Percentiles rank a stretch among this genome's conserved stretches.
These are phyloP conservation scores for Helotiales sp. DNA, from an alignment of 2,329 filamentous ascomycete genomes.

Conservation along the genomic window DNA sequence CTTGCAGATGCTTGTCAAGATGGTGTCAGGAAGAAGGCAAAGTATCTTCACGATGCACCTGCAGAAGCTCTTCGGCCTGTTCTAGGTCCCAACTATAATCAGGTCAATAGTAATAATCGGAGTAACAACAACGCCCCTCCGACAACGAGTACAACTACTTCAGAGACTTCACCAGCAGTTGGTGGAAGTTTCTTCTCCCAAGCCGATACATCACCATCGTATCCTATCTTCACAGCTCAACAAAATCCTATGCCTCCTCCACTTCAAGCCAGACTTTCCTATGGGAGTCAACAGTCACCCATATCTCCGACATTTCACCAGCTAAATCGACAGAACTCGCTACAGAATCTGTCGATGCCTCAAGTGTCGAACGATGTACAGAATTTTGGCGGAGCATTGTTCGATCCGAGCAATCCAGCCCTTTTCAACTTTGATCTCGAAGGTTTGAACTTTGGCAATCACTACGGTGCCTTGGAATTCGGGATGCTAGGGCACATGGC, in stretches of 20 bases:
- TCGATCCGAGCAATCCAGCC: conserved; percentile 89
- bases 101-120: conserved; percentile 46
- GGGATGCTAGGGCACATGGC: conserved; percentile 96
- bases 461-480: conserved; percentile 94
- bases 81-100: conserved; percentile 69
- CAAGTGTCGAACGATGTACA: conserved; percentile 49
- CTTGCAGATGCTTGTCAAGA: conserved; percentile 92
- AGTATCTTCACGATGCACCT: conserved; percentile 96
- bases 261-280: conserved; percentile 50
- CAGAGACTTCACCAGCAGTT: conserved; percentile 32
- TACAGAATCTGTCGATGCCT: conserved; percentile 39
- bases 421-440: conserved; percentile 96
- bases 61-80: conserved; percentile 88
- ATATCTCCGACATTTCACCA: conserved; percentile 71
- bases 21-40: conserved; percentile 96
- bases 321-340: conserved; percentile 48
- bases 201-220: conserved; percentile 32
- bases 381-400: conserved; percentile 59
- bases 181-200: conserved; percentile 33
- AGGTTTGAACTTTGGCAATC: conserved; percentile 91
- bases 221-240: conserved; percentile 44
- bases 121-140: conserved; percentile 28
- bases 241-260: conserved; percentile 52
- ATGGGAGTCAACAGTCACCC: conserved; percentile 70
- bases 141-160: conserved; percentile 26